Conservation (phyloP, 805 yeast genomes). For the Candida suzukii region DNA sequence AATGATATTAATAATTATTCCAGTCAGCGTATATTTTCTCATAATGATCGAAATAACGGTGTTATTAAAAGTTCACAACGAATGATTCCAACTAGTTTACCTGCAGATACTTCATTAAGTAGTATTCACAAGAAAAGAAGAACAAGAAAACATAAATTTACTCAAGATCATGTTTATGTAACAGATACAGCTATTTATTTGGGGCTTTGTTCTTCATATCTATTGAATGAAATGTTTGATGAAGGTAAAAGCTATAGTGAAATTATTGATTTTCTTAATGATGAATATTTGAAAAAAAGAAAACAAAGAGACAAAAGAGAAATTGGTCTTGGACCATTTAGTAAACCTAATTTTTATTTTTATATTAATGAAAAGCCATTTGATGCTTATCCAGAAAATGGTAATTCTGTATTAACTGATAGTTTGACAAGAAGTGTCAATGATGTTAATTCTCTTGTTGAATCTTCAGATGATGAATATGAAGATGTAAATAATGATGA, state of each 20-base stretch:
- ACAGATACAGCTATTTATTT: slow-evolving; percentile 26
- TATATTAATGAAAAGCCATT: neutral
- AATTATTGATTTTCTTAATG: slow-evolving; percentile 20
- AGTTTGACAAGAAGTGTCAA: neutral
- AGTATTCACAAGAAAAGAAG: slow-evolving; percentile 7
- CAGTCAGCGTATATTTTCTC: too few relatives aligned
- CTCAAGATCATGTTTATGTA: slow-evolving; percentile 28
- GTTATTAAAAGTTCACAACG: neutral
- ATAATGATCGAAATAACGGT: too few relatives aligned
- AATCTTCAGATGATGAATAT: slow-evolving; percentile 8
- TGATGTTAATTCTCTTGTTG: neutral
- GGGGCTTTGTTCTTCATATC: slow-evolving; percentile 22
- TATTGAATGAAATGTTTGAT: slow-evolving; percentile 22
- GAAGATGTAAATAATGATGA: slow-evolving; percentile 1
- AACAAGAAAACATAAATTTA: slow-evolving; percentile 22
- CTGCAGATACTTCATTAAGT: neutral
- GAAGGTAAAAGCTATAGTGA: slow-evolving; percentile 21
- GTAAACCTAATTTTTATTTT: slow-evolving; percentile 6
- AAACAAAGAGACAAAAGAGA: slow-evolving; percentile 16
- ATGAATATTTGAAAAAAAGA: slow-evolving; percentile 16
- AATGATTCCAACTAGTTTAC: neutral
- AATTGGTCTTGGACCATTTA: slow-evolving; percentile 23
- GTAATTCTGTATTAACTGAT: neutral
- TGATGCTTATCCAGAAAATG: neutral
- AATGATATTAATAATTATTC: too few relatives aligned